Conservation (phyloP, 208 protist genomes). For the Plasmodiophora brassicae region DNA sequence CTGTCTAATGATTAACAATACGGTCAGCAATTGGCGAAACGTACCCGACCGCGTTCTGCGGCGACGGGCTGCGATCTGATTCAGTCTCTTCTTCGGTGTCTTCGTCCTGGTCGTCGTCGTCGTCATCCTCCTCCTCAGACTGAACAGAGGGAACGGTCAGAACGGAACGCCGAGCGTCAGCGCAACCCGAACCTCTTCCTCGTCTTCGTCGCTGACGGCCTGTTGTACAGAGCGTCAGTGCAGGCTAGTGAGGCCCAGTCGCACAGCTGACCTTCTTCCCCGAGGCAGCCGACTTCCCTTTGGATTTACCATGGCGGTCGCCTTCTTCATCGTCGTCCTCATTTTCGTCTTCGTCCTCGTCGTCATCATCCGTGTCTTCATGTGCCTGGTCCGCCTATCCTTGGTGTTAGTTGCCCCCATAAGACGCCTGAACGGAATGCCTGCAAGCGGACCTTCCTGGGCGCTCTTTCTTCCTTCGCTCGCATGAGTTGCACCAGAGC, state of each 20-base stretch:
- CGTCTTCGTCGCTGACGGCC: not conserved
- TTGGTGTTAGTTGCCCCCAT: not conserved
- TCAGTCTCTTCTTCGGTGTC: not conserved
- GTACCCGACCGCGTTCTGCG: too few relatives aligned
- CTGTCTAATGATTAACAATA: too few relatives aligned
- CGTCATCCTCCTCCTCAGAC: conserved; percentile 26
- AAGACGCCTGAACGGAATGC: not conserved
- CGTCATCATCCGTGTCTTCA: not conserved
- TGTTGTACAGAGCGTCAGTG: too few relatives aligned
- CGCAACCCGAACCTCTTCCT: too few relatives aligned
- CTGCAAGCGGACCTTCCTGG: not conserved
- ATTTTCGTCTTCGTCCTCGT: conserved; percentile 22
- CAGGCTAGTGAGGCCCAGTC: too few relatives aligned
- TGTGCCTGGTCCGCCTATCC: not conserved
- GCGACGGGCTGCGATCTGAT: too few relatives aligned
- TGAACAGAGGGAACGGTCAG: too few relatives aligned
- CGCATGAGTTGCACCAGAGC: conserved; percentile 34
- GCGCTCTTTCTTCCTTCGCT: not conserved
- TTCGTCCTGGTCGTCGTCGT: not conserved
- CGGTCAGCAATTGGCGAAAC: too few relatives aligned
- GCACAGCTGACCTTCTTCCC: too few relatives aligned
- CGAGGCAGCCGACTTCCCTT: too few relatives aligned
- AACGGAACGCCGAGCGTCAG: too few relatives aligned
- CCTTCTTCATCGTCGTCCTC: not conserved
- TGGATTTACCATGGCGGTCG: too few relatives aligned